phyloP scores from a whole-genome alignment of 805 yeast species.

The Ogataea haglerorum region DNA sequence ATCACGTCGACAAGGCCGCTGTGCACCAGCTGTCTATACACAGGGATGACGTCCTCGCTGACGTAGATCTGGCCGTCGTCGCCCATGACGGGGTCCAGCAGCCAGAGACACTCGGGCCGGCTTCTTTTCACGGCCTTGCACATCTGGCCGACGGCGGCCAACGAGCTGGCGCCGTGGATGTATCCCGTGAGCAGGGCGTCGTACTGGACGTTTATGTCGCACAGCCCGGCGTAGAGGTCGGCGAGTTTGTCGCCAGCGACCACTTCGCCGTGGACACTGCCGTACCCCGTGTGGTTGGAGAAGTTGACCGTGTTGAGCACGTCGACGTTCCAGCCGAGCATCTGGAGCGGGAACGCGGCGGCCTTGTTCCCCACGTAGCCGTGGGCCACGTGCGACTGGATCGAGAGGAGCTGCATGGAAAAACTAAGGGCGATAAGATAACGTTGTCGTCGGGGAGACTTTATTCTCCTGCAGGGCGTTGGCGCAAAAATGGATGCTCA shows the following conservation, averaged over 20 bases:
- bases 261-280: constrained; percentile 47
- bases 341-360: constrained; percentile 61
- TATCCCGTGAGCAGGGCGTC: constrained; percentile 66
- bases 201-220: constrained; percentile 36
- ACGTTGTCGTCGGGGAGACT: background rate
- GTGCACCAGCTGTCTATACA: constrained; percentile 45
- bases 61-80: constrained; percentile 73
- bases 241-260: constrained; percentile 40
- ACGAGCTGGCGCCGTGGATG: constrained; percentile 53
- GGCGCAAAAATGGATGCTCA: background rate
- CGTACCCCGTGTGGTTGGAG: constrained; percentile 73
- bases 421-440: constrained; percentile 3
- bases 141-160: constrained; percentile 40
- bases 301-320: constrained; percentile 60
- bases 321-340: constrained; percentile 68
- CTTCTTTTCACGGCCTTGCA: constrained; percentile 34
- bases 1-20: constrained; percentile 58
- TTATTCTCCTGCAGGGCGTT: background rate
- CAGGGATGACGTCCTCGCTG: constrained; percentile 54
- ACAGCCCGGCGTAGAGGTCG: constrained; percentile 38
- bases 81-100: constrained; percentile 79
- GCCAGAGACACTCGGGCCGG: constrained; percentile 43
- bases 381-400: constrained; percentile 70
- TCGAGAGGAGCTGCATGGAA: constrained; percentile 38
- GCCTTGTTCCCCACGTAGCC: constrained; percentile 74